A percentile compares a stretch with the other conserved stretches of the same genome.
phyloP scores from a whole-genome alignment of 148 eudicot genomes.

The Silene uniflora region DNA sequence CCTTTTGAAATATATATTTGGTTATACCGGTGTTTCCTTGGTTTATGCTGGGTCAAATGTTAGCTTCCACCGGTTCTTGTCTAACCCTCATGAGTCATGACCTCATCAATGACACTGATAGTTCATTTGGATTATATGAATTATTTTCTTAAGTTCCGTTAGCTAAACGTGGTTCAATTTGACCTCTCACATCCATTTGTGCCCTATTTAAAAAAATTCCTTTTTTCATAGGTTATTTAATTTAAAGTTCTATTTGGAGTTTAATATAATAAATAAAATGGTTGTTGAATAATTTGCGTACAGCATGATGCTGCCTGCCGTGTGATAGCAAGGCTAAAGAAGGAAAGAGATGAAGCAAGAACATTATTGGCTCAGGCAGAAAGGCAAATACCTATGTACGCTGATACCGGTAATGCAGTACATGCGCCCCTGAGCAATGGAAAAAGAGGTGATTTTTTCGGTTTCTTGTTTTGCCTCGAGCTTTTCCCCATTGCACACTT shows the following conservation, averaged over 20 bases:
- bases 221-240: not conserved
- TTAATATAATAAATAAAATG: not conserved
- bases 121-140: not conserved
- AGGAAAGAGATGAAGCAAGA: conserved; percentile 93
- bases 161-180: not conserved
- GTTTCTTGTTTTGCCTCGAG: not conserved
- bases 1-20: not conserved
- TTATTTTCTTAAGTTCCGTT: not conserved
- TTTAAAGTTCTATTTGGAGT: not conserved
- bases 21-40: not conserved
- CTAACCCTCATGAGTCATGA: no score
- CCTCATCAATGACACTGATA: not conserved
- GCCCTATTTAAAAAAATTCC: not conserved
- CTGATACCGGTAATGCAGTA: conserved; percentile 33
- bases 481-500: not conserved
- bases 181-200: not conserved
- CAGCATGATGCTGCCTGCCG: conserved; percentile 99
- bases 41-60: not conserved
- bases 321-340: conserved; percentile 95
- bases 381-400: conserved; percentile 60
- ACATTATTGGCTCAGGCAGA: conserved; percentile 78
- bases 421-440: conserved; percentile 75
- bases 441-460: conserved; percentile 60
- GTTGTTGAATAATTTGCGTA: conserved; percentile 8
- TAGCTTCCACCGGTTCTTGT: not conserved